Base-by-base conservation (phyloP, 306 rosid genomes). In the Medicago ruthenica region DNA sequence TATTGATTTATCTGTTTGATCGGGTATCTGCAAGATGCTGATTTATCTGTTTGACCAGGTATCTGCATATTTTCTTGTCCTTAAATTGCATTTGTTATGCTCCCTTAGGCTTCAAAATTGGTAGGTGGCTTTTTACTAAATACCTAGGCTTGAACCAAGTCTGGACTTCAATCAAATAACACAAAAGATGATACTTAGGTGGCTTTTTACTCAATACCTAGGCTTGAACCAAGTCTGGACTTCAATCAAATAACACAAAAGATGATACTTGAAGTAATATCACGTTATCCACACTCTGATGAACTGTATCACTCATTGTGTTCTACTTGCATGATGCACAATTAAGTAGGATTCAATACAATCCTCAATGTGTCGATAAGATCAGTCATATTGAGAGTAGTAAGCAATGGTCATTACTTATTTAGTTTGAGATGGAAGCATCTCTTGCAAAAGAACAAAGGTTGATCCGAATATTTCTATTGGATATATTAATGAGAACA, bases 1-100 rank as follows among this genome's bases (percentile, higher is more conserved):
- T 17, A 17, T 17, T 17, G 24, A 53, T 53, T 17, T 17, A 53
- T 17, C 36, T 21, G 5, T 21, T 21, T 57, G 34, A 11, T 57
- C 4, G 63, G 63, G 22, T n/a, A 21, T 17, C 16, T 16, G 20
- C 21, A n/a, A 51, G 8, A n/a, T n/a, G n/a, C n/a, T n/a, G n/a
- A n/a, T n/a, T n/a, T n/a, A n/a, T n/a, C n/a, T n/a, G n/a, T n/a
- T n/a, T n/a, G n/a, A n/a, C n/a, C n/a, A n/a, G n/a, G n/a, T n/a
- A n/a, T n/a, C n/a, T n/a, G n/a, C n/a, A n/a, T n/a, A n/a, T n/a
- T 44, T 50, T 51, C 57, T 51, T 51, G 57, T 18, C 61, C 18
- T 54, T 24, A 18, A 54, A 18, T 9, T 54, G 4, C 11, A 18
- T 54, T 54, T 17, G 6, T 54, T 17, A 17, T 18, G 59, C 59